Base-by-base conservation (phyloP, 169 alveolate species). In the Cryptosporidium sp. region DNA sequence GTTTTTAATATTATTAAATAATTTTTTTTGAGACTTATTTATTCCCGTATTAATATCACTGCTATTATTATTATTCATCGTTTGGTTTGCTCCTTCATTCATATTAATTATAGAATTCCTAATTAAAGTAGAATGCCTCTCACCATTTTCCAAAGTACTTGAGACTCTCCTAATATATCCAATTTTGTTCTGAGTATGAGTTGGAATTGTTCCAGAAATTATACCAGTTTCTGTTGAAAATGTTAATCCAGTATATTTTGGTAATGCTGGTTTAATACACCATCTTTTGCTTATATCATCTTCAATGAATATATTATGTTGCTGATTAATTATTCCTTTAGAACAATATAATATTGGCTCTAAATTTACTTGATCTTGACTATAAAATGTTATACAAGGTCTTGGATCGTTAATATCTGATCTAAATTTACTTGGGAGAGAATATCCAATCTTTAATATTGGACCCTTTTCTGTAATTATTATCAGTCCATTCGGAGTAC, bases 331-430 rank as follows among this genome's bases (percentile, higher is more conserved):
- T 6, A 60, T 35, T n/a, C 86, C 86, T 12, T 73, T 73, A 10
- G 86, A 14, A 14, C 86, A 73, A 26, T 73, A 73, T 8, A 73
- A 56, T 16, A 73, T 14, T 14, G 94, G 94, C 56, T 91, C 94
- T 37, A 91, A 35, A 29, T 73, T 73, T 16, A 91, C 93, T 53
- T 86, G 51, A 29, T 80, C 75, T 29, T 92, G 91, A 21, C 85
- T 87, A 12, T 84, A 42, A 52, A 91, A 85, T 1, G 93, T 85
- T 9, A 86, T 85, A 62, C 94, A 91, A 1, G 94, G 94, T 12
- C 93, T 70, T 8, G 94, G 94, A 48, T 91, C 94, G 16, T 86
- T 85, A 14, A 86, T 69, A 61, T 75, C 93, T 2, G 93, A 92
- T 16, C 91, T 75, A 62, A 39, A 73, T 18, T 62, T 84, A 21